phyloP scores from a whole-genome alignment of 768 basidiomycete genomes.

The Rickenella mellea region DNA sequence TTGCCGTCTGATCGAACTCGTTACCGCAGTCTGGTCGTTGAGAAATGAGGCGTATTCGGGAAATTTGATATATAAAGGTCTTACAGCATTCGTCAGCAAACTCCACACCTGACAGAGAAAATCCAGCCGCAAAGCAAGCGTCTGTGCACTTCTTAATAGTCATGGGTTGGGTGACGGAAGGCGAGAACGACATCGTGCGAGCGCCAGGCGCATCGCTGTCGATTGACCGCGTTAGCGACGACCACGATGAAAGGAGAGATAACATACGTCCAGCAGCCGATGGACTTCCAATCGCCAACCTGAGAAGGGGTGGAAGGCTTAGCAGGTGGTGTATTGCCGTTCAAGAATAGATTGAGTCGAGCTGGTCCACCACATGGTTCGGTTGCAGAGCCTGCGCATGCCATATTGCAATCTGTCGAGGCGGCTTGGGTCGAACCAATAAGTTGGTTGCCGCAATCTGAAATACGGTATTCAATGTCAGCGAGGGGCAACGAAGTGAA shows the following conservation, averaged over 20 bases:
- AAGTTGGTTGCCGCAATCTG: constrained; percentile 58
- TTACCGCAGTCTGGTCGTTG: constrained; percentile 38
- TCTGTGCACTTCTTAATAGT: constrained; percentile 50
- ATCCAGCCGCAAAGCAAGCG: constrained; percentile 49
- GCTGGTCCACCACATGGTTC: constrained; percentile 55
- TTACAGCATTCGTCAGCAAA: constrained; percentile 46
- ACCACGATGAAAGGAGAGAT: constrained; percentile 3
- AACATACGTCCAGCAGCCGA: constrained; percentile 67
- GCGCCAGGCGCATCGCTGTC: constrained; percentile 4
- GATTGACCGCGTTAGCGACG: constrained; percentile 19
- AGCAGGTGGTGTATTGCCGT: constrained; percentile 44
- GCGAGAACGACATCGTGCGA: constrained; percentile 4
- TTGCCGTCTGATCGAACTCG: constrained; percentile 34
- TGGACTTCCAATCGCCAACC: constrained; percentile 55
- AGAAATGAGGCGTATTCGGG: constrained; percentile 9
- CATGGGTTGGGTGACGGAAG: constrained; percentile 28
- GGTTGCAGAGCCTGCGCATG: constrained; percentile 47
- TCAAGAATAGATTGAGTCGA: constrained; percentile 57
- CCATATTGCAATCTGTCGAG: constrained; percentile 46
- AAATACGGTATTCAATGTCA: constrained; percentile 2
- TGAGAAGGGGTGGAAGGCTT: constrained; percentile 41
- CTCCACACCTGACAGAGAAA: constrained; percentile 29
- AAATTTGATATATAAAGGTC: constrained; percentile 6
- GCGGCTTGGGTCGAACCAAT: constrained; percentile 35
- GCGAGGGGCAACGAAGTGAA: constrained; percentile 3